Evolutionary conservation across 257 asterid genomes (phyloP).

Genomic region (Leptodermis oblonga): DNA sequence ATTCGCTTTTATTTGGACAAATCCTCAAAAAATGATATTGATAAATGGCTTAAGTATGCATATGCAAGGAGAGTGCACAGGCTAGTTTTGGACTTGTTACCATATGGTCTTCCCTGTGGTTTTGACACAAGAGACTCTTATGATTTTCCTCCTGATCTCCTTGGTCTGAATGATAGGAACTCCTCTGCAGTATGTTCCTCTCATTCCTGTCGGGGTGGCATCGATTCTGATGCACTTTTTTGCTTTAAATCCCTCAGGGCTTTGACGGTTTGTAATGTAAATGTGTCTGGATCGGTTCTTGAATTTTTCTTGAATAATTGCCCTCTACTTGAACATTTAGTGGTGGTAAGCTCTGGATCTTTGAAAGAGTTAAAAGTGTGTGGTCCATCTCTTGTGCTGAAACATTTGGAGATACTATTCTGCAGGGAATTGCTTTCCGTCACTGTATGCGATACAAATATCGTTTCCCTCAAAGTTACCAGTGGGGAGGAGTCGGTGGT

Average conservation of each 20-base stretch:
- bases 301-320: neutral
- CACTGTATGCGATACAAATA: slow-evolving; percentile 33
- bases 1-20: neutral
- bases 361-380: neutral
- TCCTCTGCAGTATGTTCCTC: neutral
- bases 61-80: neutral
- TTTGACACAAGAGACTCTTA: neutral
- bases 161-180: neutral
- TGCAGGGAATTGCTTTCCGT: slow-evolving; percentile 19
- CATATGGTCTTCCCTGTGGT: neutral
- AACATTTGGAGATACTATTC: slow-evolving; percentile 12
- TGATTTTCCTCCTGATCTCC: neutral
- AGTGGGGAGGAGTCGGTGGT: neutral
- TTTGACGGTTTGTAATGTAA: neutral
- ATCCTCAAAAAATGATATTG: neutral
- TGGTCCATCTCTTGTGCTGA: slow-evolving; percentile 4
- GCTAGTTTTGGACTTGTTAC: neutral
- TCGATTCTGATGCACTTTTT: neutral
- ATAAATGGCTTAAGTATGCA: neutral
- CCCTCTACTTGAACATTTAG: slow-evolving; percentile 1
- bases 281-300: neutral
- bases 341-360: neutral
- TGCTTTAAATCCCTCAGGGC: slow-evolving; percentile 2
- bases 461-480: slow-evolving; percentile 31
- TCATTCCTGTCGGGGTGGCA: neutral